Conservation (phyloP, 1,139 yeast genomes). For the Sugiyamaella xylanicola region DNA sequence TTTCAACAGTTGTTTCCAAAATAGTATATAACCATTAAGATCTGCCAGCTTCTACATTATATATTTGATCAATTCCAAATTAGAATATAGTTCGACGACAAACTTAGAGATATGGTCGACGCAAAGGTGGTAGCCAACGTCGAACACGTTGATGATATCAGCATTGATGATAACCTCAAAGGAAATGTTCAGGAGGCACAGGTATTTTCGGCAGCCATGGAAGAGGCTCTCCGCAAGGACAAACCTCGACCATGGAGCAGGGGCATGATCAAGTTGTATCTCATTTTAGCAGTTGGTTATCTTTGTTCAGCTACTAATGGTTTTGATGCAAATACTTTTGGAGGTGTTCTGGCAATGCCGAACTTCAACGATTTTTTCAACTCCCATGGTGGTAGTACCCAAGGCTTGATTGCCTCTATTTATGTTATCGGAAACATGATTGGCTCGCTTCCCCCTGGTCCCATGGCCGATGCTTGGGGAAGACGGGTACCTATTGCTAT, state of each 20-base stretch:
- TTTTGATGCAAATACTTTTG: constrained; percentile 23
- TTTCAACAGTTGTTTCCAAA: neutral
- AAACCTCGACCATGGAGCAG: constrained; percentile 19
- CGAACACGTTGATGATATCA: constrained; percentile 20
- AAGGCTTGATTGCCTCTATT: constrained; percentile 22
- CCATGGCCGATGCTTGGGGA: constrained; percentile 25
- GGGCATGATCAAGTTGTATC: constrained; percentile 18
- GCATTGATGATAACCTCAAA: constrained; percentile 13
- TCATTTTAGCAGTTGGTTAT: constrained; percentile 19
- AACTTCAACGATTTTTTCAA: constrained; percentile 23
- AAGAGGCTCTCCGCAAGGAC: constrained; percentile 20
- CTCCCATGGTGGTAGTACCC: constrained; percentile 25
- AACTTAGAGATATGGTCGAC: neutral
- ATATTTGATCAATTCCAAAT: neutral
- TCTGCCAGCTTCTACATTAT: neutral
- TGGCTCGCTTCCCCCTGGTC: constrained; percentile 25
- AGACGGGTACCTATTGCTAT: constrained; percentile 24
- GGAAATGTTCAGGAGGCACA: constrained; percentile 19
- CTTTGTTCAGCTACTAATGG: constrained; percentile 22
- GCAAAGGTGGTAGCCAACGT: constrained; percentile 23
- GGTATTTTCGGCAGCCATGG: constrained; percentile 24
- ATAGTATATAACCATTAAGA: neutral
- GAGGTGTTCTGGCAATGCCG: constrained; percentile 24
- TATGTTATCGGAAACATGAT: constrained; percentile 24
- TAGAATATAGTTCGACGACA: neutral